Conservation (phyloP, 2,329 filamentous ascomycete genomes). For the Pestalotiopsis sp. region DNA sequence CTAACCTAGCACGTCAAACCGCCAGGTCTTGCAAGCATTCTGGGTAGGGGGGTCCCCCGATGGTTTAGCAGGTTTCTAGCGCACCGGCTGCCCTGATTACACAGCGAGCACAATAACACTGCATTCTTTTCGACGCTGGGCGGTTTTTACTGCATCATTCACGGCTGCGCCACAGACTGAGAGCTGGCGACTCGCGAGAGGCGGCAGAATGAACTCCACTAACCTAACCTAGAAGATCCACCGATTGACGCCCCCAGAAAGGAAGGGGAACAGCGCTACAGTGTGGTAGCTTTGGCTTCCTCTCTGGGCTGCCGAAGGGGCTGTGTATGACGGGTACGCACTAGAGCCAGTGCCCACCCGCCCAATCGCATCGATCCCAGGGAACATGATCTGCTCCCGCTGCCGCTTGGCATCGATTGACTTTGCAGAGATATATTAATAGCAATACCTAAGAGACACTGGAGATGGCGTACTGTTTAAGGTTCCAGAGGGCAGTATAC, state of each 20-base stretch:
- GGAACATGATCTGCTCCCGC: too few species aligned
- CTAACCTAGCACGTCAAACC: background rate
- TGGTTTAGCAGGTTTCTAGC: background rate
- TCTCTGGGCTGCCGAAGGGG: background rate
- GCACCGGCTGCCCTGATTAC: background rate
- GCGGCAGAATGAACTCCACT: background rate
- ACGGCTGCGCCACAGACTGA: background rate
- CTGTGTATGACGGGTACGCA: background rate
- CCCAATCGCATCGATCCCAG: background rate
- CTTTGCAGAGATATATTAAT: too few species aligned
- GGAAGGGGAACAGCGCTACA: background rate
- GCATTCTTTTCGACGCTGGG: background rate
- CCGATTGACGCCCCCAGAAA: background rate
- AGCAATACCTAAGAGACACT: too few species aligned
- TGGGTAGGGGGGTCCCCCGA: background rate
- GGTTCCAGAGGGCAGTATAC: too few species aligned
- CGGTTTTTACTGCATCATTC: background rate
- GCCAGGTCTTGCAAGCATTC: background rate
- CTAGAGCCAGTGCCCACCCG: background rate
- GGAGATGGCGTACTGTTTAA: too few species aligned
- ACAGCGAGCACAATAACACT: background rate
- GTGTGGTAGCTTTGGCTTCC: background rate
- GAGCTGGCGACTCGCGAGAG: background rate
- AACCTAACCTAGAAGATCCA: too few species aligned
- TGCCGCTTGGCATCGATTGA: too few species aligned